phyloP scores from a whole-genome alignment of 2,329 filamentous ascomycete species.

The Acephala macrosclerotiorum region DNA sequence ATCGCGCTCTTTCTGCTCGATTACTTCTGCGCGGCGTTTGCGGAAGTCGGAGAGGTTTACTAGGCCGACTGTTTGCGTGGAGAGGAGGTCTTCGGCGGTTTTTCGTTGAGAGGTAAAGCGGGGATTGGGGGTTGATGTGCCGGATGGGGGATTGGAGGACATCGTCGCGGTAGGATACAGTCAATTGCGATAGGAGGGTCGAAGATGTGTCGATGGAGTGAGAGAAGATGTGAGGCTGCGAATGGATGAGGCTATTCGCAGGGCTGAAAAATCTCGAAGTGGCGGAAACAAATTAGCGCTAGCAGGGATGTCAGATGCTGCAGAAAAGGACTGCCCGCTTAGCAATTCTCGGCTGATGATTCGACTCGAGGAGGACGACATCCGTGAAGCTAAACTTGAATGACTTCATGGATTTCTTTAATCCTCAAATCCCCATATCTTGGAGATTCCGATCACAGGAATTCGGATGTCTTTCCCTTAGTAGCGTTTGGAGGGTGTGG shows the following conservation, averaged over 20 bases:
- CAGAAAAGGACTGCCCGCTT: background rate
- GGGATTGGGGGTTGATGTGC: conserved; percentile 42
- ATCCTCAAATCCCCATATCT: background rate
- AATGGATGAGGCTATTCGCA: conserved; percentile 4
- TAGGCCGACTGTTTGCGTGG: conserved; percentile 71
- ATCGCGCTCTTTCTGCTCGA: conserved; percentile 88
- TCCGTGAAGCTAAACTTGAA: background rate
- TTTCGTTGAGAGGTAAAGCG: conserved; percentile 44
- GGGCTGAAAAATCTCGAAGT: background rate
- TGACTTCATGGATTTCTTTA: background rate
- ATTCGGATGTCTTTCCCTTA: background rate
- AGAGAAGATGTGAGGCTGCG: background rate
- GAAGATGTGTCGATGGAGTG: background rate
- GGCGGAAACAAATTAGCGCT: background rate
- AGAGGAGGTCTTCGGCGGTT: conserved; percentile 46
- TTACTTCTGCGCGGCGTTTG: conserved; percentile 92
- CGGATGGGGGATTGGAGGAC: conserved; percentile 39
- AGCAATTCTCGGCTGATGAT: background rate
- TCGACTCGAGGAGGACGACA: background rate
- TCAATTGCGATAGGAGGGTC: background rate
- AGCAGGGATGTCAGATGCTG: background rate
- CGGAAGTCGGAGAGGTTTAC: conserved; percentile 93
- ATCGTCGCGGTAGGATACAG: conserved; percentile 21
- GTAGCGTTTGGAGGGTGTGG: background rate
- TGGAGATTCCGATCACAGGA: background rate